A percentile compares a stretch with the other conserved stretches of the same genome.
These are phyloP conservation scores for Ophiocordyceps camponoti-leonardi DNA, from an alignment of 2,329 filamentous ascomycete species.

Conservation along the genomic window DNA sequence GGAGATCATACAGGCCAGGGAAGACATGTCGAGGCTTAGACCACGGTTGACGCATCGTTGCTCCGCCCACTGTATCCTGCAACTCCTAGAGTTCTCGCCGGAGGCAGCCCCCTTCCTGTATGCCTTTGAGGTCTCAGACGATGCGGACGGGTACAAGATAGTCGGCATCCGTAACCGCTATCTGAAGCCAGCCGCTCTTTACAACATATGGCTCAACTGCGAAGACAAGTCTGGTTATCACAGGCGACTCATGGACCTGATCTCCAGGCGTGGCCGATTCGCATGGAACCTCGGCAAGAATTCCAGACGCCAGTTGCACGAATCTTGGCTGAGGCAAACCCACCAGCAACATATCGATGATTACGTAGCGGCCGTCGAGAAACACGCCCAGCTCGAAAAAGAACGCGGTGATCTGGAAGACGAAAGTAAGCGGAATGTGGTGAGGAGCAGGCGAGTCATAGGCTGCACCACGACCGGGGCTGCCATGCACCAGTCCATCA, in stretches of 20 bases:
- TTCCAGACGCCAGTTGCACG: constrained; percentile 17
- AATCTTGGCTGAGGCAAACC: constrained; percentile 26
- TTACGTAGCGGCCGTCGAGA: constrained; percentile 18
- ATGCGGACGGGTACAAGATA: constrained; percentile 23
- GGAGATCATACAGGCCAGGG: neutral
- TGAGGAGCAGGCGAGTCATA: constrained; percentile 42
- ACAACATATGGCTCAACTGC: constrained; percentile 6
- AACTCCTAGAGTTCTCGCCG: constrained; percentile 32
- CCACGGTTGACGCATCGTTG: constrained; percentile 2
- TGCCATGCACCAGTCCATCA: constrained; percentile 38
- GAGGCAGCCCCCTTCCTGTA: constrained; percentile 32
- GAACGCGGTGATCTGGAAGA: constrained; percentile 24
- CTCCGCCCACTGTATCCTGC: constrained; percentile 14
- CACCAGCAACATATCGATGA: constrained; percentile 29
- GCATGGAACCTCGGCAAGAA: constrained; percentile 35
- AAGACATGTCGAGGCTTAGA: constrained; percentile 11
- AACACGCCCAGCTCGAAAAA: constrained; percentile 24
- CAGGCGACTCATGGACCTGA: neutral
- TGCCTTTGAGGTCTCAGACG: constrained; percentile 34
- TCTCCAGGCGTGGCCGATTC: constrained; percentile 8
- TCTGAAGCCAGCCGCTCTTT: constrained; percentile 12
- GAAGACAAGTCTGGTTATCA: neutral
- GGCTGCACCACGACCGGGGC: constrained; percentile 56
- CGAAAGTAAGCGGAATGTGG: constrained; percentile 21
- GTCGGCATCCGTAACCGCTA: constrained; percentile 28